Base-by-base conservation (phyloP, 495 filamentous ascomycete genomes). In the Venustampulla echinocandica region DNA sequence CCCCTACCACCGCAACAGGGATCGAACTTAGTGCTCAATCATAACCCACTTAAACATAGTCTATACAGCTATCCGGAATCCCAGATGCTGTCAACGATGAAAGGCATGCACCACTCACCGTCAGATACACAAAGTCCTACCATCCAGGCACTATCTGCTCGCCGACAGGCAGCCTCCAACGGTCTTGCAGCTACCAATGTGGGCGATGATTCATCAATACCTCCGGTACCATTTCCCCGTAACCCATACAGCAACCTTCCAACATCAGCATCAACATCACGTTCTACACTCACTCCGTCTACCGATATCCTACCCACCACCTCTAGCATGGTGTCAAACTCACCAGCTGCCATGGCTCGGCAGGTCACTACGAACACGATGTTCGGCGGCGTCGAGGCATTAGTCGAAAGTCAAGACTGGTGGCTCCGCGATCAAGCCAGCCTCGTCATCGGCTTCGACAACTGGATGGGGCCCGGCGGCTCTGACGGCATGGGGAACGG, bases 371-470 rank as follows among this genome's bases (percentile, higher is more conserved):
- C 52, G 15, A 49, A 41, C 28, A 50, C 46, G 0, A 46, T 77
- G 18, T 69, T 70, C 10, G 65, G 64, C 4, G 57, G 58, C 18
- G 59, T 72, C 3, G 69, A 75, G 9, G 67, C 68, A 4, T 50
- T 76, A 17, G 68, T 78, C 5, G 68, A 73, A 38, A 75, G 69
- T 45, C 76, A 76, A 40, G 69, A 79, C 27, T 81, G 76, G 77
- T 80, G 75, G 76, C 57, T 74, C 33, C 61, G 64, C 5, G 74
- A 78, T 50, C 64, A 73, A 9, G 64, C 63, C 15, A 60, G 61
- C 5, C 53, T 74, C 32, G 61, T 58, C 6, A 46, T 71, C 10
- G 71, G 66, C 9, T 66, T 73, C 44, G 73, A 71, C 15, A 70
- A 65, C 41, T 80, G 76, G 76, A 53, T 52, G 50, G 30, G 20